Conservation (phyloP, 2,329 filamentous ascomycete species). For the Xylaria hypoxylon region DNA sequence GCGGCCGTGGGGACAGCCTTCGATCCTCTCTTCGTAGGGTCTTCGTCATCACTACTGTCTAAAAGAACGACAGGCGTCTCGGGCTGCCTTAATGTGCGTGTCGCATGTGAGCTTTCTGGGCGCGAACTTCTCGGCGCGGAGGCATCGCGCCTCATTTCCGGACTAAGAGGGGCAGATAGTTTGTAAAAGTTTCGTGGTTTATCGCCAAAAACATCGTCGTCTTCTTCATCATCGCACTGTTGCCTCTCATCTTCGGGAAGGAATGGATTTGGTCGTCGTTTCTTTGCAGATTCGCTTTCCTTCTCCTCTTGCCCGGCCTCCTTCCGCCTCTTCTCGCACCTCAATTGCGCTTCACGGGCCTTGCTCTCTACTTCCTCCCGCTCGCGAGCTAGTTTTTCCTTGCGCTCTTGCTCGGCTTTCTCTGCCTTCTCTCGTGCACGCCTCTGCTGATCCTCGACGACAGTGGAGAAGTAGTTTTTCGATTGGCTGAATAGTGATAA, state of each 20-base stretch:
- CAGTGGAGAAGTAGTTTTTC: slow-evolving; percentile 61
- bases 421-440: slow-evolving; percentile 44
- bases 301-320: slow-evolving; percentile 15
- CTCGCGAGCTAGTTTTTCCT: slow-evolving; percentile 39
- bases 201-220: slow-evolving; percentile 37
- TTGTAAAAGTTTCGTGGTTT: slow-evolving; percentile 39
- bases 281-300: slow-evolving; percentile 38
- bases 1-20: slow-evolving; percentile 13
- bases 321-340: slow-evolving; percentile 26
- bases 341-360: slow-evolving; percentile 24
- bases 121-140: slow-evolving; percentile 18
- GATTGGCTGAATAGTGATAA: slow-evolving; percentile 64
- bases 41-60: slow-evolving; percentile 48
- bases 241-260: slow-evolving; percentile 32
- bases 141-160: slow-evolving; percentile 25
- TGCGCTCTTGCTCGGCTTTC: slow-evolving; percentile 45
- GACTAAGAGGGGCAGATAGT: slow-evolving; percentile 32
- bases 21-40: slow-evolving; percentile 13
- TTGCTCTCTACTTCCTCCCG: slow-evolving; percentile 37
- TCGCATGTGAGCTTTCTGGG: slow-evolving; percentile 12
- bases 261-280: slow-evolving; percentile 40
- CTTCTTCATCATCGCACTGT: slow-evolving; percentile 20
- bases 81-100: slow-evolving; percentile 1
- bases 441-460: slow-evolving; percentile 56
- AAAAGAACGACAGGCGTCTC: slow-evolving; percentile 41